A percentile compares a stretch with the other conserved stretches of the same genome.
These are phyloP conservation scores for Linnemannia elongata DNA, from an alignment of 192 early-diverging fungal genomes.

Conservation along the genomic window DNA sequence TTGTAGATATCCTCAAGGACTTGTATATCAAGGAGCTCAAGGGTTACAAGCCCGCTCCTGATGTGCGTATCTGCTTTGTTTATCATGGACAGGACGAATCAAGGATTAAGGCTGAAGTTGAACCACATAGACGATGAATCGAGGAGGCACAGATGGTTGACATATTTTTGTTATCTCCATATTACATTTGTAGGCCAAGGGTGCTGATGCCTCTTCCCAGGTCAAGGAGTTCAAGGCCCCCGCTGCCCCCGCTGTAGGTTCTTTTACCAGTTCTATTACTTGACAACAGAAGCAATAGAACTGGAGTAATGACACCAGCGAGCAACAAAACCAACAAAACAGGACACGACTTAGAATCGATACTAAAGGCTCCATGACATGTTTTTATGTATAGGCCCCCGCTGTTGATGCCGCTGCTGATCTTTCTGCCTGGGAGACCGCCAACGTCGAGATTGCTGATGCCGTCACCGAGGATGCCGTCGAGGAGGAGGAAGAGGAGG, in stretches of 20 bases:
- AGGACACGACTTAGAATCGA: background rate
- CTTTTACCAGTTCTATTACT: background rate
- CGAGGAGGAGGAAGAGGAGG: constrained; percentile 47
- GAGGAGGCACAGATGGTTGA: background rate
- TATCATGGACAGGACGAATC: background rate
- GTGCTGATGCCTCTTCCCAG: constrained; percentile 45
- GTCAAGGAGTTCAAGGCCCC: constrained; percentile 59
- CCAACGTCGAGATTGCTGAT: constrained; percentile 51
- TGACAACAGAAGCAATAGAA: background rate
- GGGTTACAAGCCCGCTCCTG: constrained; percentile 65
- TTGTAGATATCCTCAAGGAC: constrained; percentile 66
- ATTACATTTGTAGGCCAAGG: constrained; percentile 31
- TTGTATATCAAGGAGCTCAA: constrained; percentile 70
- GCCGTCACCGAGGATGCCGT: constrained; percentile 41
- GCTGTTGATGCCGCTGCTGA: constrained; percentile 43
- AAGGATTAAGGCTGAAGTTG: no score
- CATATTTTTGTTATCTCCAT: background rate
- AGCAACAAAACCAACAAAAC: background rate
- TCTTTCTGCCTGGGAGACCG: constrained; percentile 56
- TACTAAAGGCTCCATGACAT: background rate
- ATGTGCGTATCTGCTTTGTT: constrained; percentile 29
- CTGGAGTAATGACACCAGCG: background rate
- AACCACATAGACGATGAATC: no score
- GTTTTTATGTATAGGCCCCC: constrained; percentile 22
- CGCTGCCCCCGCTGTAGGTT: constrained; percentile 39